A percentile compares a stretch with the other conserved stretches of the same genome.
Conservation (phyloP, 2,329 filamentous ascomycete species). For the Coniosporium tulheliwenetii region DNA sequence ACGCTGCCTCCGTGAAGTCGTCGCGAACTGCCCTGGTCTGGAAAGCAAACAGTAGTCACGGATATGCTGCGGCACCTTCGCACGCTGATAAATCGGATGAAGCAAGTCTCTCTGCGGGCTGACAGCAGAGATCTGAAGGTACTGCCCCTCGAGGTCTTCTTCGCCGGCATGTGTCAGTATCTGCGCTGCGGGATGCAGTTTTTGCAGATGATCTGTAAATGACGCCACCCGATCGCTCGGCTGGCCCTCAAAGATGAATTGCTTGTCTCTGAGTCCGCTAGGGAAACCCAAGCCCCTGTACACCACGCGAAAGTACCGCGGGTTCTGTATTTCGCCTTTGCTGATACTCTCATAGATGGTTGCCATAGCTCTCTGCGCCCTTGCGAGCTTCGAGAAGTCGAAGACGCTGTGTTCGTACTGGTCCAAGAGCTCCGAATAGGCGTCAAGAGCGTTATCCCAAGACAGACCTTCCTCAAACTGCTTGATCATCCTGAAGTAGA, state of each 20-base stretch:
- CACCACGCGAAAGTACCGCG: slow-evolving; percentile 80
- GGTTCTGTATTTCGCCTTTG: slow-evolving; percentile 61
- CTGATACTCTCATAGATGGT: slow-evolving; percentile 80
- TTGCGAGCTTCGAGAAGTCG: slow-evolving; percentile 82
- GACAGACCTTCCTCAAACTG: slow-evolving; percentile 88
- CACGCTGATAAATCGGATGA: slow-evolving; percentile 75
- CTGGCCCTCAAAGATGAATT: slow-evolving; percentile 79
- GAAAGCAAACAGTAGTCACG: slow-evolving; percentile 76
- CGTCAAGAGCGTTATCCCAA: slow-evolving; percentile 75
- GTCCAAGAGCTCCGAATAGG: slow-evolving; percentile 78
- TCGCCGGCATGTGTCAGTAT: slow-evolving; percentile 55
- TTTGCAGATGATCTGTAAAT: slow-evolving; percentile 85
- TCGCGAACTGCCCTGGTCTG: slow-evolving; percentile 62
- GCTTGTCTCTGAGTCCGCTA: slow-evolving; percentile 64
- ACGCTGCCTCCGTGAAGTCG: slow-evolving; percentile 56
- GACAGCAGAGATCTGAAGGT: slow-evolving; percentile 66
- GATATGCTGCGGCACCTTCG: slow-evolving; percentile 67
- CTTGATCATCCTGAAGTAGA: slow-evolving; percentile 92
- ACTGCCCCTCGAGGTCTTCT: slow-evolving; percentile 82
- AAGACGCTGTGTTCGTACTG: slow-evolving; percentile 85
- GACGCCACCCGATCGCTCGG: slow-evolving; percentile 60
- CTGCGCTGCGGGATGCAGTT: slow-evolving; percentile 74
- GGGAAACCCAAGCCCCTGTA: slow-evolving; percentile 88
- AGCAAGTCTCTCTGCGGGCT: slow-evolving; percentile 66
- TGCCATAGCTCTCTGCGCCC: slow-evolving; percentile 79